Percentiles rank a stretch among this genome's conserved stretches.
These are phyloP conservation scores for Monosporascus sp. DNA, from an alignment of 2,329 filamentous ascomycete genomes.

Conservation along the genomic window DNA sequence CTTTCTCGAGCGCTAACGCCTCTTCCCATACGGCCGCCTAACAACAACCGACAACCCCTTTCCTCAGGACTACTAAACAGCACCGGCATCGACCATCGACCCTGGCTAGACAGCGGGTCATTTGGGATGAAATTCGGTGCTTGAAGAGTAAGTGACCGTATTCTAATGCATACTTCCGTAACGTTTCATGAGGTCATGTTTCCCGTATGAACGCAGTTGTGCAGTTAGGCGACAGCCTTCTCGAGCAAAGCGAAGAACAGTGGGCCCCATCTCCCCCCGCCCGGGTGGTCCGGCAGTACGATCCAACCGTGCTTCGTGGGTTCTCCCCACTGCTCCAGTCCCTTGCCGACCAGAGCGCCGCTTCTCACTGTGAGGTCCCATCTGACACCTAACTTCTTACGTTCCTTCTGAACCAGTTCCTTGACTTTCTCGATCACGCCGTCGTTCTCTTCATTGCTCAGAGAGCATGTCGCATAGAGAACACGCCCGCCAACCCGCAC, in stretches of 20 bases:
- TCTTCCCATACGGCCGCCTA: too few relatives aligned
- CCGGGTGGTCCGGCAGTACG: constrained; percentile 32
- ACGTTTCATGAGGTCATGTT: too few relatives aligned
- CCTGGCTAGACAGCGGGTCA: too few relatives aligned
- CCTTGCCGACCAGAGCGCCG: constrained; percentile 13
- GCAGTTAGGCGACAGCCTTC: constrained; percentile 22
- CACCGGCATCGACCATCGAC: too few relatives aligned
- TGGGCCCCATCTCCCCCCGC: constrained; percentile 31
- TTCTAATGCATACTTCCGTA: too few relatives aligned
- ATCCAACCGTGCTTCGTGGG: constrained; percentile 33
- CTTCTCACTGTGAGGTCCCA: constrained; percentile 27
- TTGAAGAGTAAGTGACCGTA: too few relatives aligned
- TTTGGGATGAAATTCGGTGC: too few relatives aligned
- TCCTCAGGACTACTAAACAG: too few relatives aligned
- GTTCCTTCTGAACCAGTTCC: constrained; percentile 29
- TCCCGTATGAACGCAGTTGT: too few relatives aligned
- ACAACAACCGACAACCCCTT: too few relatives aligned
- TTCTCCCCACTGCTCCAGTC: constrained; percentile 21
- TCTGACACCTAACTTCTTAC: constrained; percentile 24
- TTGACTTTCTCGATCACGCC: constrained; percentile 31
- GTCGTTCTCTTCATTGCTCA: constrained; percentile 35
- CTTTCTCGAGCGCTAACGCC: too few relatives aligned
- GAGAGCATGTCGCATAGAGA: constrained; percentile 36
- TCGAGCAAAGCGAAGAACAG: constrained; percentile 33
- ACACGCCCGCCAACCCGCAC: constrained; percentile 30